These are phyloP conservation scores for Rhodomyrtus psidioides DNA, from an alignment of 441 rosid species.

Conservation along the genomic window DNA sequence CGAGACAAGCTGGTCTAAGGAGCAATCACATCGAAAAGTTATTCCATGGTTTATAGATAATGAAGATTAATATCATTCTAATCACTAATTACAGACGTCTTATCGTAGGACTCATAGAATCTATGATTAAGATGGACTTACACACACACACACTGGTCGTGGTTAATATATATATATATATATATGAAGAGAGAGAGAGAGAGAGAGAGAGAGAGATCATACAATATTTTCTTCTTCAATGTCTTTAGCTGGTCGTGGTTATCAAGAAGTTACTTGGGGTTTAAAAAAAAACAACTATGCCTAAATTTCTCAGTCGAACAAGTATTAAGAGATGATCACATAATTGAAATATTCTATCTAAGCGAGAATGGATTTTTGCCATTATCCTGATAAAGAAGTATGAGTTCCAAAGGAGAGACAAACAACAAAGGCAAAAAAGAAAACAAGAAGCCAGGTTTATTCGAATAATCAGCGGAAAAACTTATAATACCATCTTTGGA, in stretches of 20 bases:
- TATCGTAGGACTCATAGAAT: neutral
- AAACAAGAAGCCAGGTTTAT: neutral
- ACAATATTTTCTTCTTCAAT: neutral
- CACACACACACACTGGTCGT: too few species aligned
- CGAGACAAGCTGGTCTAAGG: neutral
- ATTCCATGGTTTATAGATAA: neutral
- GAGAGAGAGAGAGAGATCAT: neutral
- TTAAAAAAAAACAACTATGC: neutral
- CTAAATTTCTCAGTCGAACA: neutral
- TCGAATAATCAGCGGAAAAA: neutral
- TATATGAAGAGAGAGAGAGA: too few species aligned
- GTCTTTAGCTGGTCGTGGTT: neutral
- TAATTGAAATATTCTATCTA: neutral
- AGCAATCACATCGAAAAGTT: neutral
- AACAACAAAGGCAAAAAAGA: neutral
- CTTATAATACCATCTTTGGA: neutral
- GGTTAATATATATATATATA: too few species aligned
- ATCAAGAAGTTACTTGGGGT: neutral
- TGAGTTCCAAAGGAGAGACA: neutral
- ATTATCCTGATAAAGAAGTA: neutral
- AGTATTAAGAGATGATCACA: neutral
- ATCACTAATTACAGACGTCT: rapidly evolving
- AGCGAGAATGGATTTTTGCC: neutral
- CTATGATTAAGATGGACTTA: neutral
- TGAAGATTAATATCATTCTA: rapidly evolving